A percentile compares a stretch with the other conserved stretches of the same genome.
phyloP scores from a whole-genome alignment of 164 flowering plant genomes.

The Macadamia tetraphylla region DNA sequence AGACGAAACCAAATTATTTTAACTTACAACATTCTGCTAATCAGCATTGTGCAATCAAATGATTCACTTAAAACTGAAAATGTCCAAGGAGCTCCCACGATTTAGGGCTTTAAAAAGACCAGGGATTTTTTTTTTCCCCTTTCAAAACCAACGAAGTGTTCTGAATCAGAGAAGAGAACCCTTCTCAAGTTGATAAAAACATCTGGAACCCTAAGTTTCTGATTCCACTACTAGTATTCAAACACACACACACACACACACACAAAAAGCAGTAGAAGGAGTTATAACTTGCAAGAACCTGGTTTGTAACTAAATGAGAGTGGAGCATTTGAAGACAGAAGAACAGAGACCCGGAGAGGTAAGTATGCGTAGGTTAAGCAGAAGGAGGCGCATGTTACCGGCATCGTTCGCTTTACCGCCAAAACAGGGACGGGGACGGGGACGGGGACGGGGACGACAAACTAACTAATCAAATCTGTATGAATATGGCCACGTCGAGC shows the following conservation, averaged over 20 bases:
- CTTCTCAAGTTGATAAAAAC: not conserved
- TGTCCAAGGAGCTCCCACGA: not conserved
- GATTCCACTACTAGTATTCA: not conserved
- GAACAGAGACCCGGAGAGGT: not conserved
- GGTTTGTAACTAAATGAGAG: not conserved
- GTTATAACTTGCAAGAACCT: not conserved
- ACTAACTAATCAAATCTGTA: too few relatives aligned
- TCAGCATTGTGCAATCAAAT: not conserved
- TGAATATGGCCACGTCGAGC: too few relatives aligned
- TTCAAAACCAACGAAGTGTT: not conserved
- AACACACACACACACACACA: not conserved
- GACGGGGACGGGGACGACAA: too few relatives aligned
- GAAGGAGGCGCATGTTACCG: slow-evolving; percentile 11
- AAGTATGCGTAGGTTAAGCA: slow-evolving; percentile 14
- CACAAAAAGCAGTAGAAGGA: not conserved
- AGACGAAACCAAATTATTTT: too few relatives aligned
- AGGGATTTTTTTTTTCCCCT: not conserved
- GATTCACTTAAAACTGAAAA: not conserved
- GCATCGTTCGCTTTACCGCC: slow-evolving; percentile 4
- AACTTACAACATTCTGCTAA: too few relatives aligned
- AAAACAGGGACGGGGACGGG: too few relatives aligned
- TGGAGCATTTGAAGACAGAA: not conserved
- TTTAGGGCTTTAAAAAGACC: not conserved
- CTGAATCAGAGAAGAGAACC: too few relatives aligned
- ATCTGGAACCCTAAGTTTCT: not conserved